Evolutionary conservation across 2,329 filamentous ascomycete species (phyloP).

Genomic region (Juglanconis oblonga): DNA sequence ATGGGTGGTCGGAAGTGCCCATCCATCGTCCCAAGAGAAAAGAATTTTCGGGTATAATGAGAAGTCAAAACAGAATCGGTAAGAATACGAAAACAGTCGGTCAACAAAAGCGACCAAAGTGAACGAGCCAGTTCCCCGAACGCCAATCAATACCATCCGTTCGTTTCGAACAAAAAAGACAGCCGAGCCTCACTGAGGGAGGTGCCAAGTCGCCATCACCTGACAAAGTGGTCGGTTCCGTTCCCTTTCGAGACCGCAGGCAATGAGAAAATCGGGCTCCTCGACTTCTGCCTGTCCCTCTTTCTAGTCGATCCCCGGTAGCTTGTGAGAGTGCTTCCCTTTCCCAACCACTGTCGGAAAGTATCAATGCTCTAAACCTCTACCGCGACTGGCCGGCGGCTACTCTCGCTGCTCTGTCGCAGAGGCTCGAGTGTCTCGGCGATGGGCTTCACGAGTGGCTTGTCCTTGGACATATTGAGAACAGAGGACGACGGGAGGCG

Average conservation of each 20-base stretch:
- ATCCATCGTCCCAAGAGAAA: neutral
- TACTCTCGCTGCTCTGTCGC: slow-evolving; percentile 28
- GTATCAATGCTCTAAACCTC: slow-evolving; percentile 18
- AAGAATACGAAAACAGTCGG: neutral
- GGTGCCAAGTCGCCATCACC: neutral
- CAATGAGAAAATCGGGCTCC: neutral
- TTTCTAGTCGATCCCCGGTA: neutral
- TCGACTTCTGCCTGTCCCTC: neutral
- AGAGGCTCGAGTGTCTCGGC: slow-evolving; percentile 34
- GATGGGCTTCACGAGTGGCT: slow-evolving; percentile 20
- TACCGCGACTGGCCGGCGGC: slow-evolving; percentile 9
- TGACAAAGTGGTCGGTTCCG: neutral
- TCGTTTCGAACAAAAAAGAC: neutral
- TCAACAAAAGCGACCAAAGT: slow-evolving; percentile 1
- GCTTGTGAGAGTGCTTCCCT: neutral
- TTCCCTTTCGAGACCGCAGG: neutral
- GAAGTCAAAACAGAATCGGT: neutral
- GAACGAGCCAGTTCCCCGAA: neutral
- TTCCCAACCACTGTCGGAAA: slow-evolving; percentile 9
- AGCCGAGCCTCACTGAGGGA: neutral
- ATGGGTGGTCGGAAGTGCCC: neutral
- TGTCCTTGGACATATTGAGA: slow-evolving; percentile 33
- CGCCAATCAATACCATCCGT: slow-evolving; percentile 9
- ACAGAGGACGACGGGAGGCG: slow-evolving; percentile 42
- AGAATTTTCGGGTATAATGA: slow-evolving; percentile 13